phyloP scores from a whole-genome alignment of 1,139 yeast species.

The Groenewaldozyma auringiensis region DNA sequence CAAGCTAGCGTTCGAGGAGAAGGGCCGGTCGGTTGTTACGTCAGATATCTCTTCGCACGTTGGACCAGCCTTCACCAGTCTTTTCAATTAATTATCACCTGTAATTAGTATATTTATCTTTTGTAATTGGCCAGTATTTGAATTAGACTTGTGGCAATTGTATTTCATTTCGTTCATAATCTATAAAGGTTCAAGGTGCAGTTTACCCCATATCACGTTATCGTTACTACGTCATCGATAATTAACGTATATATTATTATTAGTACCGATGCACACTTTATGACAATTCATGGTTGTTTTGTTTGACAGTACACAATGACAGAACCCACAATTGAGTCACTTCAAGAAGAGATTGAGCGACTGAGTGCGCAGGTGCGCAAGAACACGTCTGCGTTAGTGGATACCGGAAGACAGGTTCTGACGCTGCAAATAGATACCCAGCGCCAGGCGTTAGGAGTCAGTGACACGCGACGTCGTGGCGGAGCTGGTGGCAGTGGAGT shows the following conservation, averaged over 20 bases:
- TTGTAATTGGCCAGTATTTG: too few relatives aligned
- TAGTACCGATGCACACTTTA: not conserved
- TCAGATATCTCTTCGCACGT: slow-evolving; percentile 67
- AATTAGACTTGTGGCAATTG: too few relatives aligned
- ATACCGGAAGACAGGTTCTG: slow-evolving; percentile 73
- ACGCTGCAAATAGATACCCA: slow-evolving; percentile 53
- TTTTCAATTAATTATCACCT: too few relatives aligned
- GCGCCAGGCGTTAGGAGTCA: slow-evolving; percentile 20
- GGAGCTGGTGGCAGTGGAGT: slow-evolving; percentile 2
- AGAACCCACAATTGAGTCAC: slow-evolving; percentile 14
- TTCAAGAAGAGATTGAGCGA: slow-evolving; percentile 20
- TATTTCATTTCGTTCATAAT: too few relatives aligned
- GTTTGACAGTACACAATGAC: too few relatives aligned
- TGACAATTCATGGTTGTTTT: too few relatives aligned
- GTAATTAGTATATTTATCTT: too few relatives aligned
- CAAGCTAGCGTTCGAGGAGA: slow-evolving; percentile 50
- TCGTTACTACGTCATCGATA: too few relatives aligned
- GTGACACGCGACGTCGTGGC: slow-evolving; percentile 17
- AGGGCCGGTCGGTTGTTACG: slow-evolving; percentile 79
- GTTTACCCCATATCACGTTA: too few relatives aligned
- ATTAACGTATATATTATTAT: not conserved
- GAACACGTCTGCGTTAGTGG: slow-evolving; percentile 35
- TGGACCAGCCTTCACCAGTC: slow-evolving; percentile 46
- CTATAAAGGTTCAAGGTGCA: too few relatives aligned
- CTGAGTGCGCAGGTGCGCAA: slow-evolving; percentile 27